Percentiles rank a stretch among this genome's conserved stretches.
Evolutionary conservation across 2,329 filamentous ascomycete genomes (phyloP).

Genomic region (Dendrostoma leiphaemia): DNA sequence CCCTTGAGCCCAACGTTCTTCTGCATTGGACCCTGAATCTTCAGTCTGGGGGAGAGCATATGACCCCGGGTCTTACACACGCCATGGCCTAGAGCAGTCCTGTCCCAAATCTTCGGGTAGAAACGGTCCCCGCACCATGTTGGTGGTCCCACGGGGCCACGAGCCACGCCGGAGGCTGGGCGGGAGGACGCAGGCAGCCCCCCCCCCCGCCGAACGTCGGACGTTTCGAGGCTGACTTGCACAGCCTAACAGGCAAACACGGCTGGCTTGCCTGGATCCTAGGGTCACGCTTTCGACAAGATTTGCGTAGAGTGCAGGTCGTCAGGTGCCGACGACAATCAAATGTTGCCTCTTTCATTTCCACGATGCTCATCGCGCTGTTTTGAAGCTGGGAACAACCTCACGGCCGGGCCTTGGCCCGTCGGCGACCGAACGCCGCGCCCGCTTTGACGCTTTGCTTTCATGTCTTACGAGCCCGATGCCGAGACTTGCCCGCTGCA

Average conservation of each 20-base stretch:
- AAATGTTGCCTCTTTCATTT: not conserved
- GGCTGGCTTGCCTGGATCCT: no score
- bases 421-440: no score
- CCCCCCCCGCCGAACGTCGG: no score
- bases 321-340: not conserved
- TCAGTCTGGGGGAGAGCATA: not conserved
- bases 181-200: not conserved
- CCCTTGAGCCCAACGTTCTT: not conserved
- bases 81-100: not conserved
- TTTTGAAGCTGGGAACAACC: not conserved
- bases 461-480: not conserved
- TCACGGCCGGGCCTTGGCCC: not conserved
- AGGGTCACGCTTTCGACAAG: not conserved
- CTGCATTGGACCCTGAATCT: not conserved
- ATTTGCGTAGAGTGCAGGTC: not conserved
- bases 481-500: not conserved
- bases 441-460: not conserved
- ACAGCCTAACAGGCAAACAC: not conserved
- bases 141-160: not conserved
- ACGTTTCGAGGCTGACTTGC: not conserved
- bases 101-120: not conserved
- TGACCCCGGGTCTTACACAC: not conserved
- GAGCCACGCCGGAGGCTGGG: not conserved
- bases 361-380: not conserved
- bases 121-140: not conserved